Evolutionary conservation across 805 yeast genomes (phyloP), one percentile per base, ranked within the genome.

Genomic region (Tetrapisispora iriomotensis): DNA sequence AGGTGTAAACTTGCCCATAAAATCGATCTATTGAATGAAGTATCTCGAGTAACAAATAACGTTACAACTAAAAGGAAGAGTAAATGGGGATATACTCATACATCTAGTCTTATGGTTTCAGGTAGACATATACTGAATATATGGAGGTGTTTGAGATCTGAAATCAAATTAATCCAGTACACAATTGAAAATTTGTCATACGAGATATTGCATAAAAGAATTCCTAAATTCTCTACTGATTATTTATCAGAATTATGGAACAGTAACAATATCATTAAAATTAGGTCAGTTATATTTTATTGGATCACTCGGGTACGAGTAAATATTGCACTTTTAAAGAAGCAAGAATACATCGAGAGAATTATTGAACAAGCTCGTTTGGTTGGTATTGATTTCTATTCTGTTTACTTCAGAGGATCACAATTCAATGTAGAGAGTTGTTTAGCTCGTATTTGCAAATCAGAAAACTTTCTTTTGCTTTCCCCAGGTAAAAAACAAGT

Each of bases 341-440:
- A 72, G 18, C 78, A 75, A 39, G 95, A 87, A 49, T 50, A 83
- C 4, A 66, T 90, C 2, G 68, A 77, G 10, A 70, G 79, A 48
- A 83, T 82, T 17, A 74, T 81, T 12, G 97, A 88, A 48, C 83
- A 84, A 57, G 84, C 96, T 0, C 66, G 95, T 34, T 58, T 92
- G 24, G 71, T 87, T 18, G 98, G 98, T 0, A 75, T 92, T 21
- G 97, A 92, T 50, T 92, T 87, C 56, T 72, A 78, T 53, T 85
- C 96, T 3, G 85, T 87, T 8, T 75, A 82, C 43, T 82, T 84
- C 37, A 60, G 98, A 42, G 98, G 98, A 0, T 90, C 97, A 0
- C 98, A 92, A 54, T 92, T 70, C 56, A 88, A 85, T 54, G 96
- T 92, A 2, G 98, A 92, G 54, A 83, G 96, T 1, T 70, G 88